Evolutionary conservation across 306 rosid genomes (phyloP).

Genomic region (Prunus mongolica): DNA sequence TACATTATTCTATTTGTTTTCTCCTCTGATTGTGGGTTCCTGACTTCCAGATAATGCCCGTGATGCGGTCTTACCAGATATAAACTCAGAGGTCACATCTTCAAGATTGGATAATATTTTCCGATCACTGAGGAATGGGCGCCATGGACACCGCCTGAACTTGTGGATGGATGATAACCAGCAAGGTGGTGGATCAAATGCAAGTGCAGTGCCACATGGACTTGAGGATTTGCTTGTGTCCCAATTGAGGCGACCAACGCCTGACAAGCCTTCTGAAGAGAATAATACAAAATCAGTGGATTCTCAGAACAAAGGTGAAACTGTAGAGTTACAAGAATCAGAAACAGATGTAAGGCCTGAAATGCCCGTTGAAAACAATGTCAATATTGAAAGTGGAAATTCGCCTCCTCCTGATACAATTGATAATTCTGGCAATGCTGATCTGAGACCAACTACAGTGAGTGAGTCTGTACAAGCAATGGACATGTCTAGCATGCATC

Average conservation of each 20-base stretch:
- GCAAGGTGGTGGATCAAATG: conserved; percentile 69
- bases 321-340: conserved; percentile 43
- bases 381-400: conserved; percentile 39
- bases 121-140: conserved; percentile 88
- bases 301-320: conserved; percentile 45
- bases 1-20: neutral
- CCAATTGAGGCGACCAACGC: conserved; percentile 71
- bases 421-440: conserved; percentile 34
- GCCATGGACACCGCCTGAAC: conserved; percentile 86
- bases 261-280: conserved; percentile 59
- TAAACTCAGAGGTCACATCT: conserved; percentile 55
- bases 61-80: conserved; percentile 43
- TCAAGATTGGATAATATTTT: conserved; percentile 77
- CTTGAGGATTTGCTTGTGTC: conserved; percentile 87
- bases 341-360: conserved; percentile 47
- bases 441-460: conserved; percentile 47
- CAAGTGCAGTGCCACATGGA: conserved; percentile 68
- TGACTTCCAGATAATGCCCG: conserved; percentile 41
- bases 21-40: neutral
- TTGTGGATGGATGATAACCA: conserved; percentile 79
- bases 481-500: conserved; percentile 44
- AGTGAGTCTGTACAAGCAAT: conserved; percentile 44
- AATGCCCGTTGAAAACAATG: conserved; percentile 47
- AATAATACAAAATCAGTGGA: conserved; percentile 33
- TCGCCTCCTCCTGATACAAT: conserved; percentile 28